Evolutionary conservation across 257 asterid genomes (phyloP), one percentile per base, ranked within the genome.

Genomic region (Solanum appendiculatum): DNA sequence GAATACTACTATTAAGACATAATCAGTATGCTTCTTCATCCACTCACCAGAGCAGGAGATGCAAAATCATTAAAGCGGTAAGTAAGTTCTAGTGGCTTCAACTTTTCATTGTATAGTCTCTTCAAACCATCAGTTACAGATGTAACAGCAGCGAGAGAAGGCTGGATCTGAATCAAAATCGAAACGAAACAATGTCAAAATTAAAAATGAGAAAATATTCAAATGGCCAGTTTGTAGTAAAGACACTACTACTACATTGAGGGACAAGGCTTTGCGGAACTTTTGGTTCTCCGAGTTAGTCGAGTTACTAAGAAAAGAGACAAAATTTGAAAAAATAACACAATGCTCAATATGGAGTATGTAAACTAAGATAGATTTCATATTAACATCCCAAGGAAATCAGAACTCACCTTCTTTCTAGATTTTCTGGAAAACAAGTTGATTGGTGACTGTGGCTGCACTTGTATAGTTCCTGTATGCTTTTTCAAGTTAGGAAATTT

Each of bases 41-140:
- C 63, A 91, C 98, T 93, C 87, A 96, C 99, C 98, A 96, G 58
- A 87, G 91, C 82, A 15, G 99, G 98, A 85, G 95, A 92, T 44
- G 88, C 98, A 87, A 96, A 95, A 93, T 94, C 99, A 85, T 95
- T 95, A 70, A 91, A 96, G 36, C 92, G 99, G 70, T 96, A 96
- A 40, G 96, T 88, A 48, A 93, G 95, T 86, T 96, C 99, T 58
- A 96, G 84, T 27, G 98, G 99, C 95, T 94, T 96, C 86, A 96
- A 89, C 90, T 96, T 96, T 87, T 94, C 98, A 69, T 91, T 90
- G 90, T 96, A 96, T 84, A 96, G 86, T 74, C 94, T 86, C 93
- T 96, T 94, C 93, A 96, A 90, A 37, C 99, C 98, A 89, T 96
- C 99, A 81, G 88, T 89, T 63, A 96, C 96, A 12, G 99, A 96